Base-by-base conservation (phyloP, 345 rosid genomes). In the Anacardium occidentale region DNA sequence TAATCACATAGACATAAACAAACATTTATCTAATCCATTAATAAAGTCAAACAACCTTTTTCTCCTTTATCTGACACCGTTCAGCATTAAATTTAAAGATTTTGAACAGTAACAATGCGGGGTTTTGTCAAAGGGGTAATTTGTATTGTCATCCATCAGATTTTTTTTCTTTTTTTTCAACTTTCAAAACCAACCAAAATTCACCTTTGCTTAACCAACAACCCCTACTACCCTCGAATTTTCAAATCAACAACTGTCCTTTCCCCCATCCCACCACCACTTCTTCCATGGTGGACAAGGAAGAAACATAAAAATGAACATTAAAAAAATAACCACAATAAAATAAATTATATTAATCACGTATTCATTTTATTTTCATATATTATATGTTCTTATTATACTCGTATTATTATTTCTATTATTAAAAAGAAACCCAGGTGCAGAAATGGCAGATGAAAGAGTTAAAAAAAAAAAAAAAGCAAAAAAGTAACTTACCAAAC, bases 141-240 rank as follows among this genome's bases (percentile, higher is more conserved):
- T 7, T 22, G 32, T 42, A 20, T 61, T 60, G 55, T 52, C 74
- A 77, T 79, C 75, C 72, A 75, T 77, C 74, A 40, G 52, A 5
- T 42, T 29, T 29, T 29, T 29, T 29, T 29, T 29, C 3, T 29
- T 29, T 29, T 29, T 29, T 1, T 1, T 1, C 1, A 29, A 25
- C 29, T 59, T 54, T 53, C 37, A 15, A 64, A n/a, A 20, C 22
- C 45, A 42, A 44, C 25, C 57, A 83, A 56, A 68, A 60, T 77
- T 71, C 75, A 79, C 80, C 85, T 82, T 82, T 79, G 81, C 75
- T 25, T 48, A 69, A 57, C 72, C 67, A 50, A 79, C 79, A 37
- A 7, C 81, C 81, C 78, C 82, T 80, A 83, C 75, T 68, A 60
- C 59, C 73, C 78, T 78, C 72, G 80, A 78, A 74, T 78, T 78